These are phyloP conservation scores for Leccinum uliginosum DNA, from an alignment of 768 basidiomycete genomes.

Conservation along the genomic window DNA sequence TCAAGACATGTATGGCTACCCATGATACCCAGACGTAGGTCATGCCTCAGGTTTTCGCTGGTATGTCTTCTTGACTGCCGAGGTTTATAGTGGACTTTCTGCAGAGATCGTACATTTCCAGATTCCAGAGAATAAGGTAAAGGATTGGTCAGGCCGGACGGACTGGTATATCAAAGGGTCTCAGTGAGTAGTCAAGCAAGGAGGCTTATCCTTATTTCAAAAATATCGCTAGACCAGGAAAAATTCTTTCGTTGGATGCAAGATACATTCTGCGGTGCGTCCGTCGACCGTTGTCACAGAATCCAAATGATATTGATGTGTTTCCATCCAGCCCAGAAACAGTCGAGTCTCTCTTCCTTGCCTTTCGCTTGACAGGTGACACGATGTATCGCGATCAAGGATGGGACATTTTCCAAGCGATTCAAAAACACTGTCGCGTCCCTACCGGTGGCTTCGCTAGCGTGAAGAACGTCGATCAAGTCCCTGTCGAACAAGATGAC, in stretches of 20 bases:
- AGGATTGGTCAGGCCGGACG: constrained; percentile 32
- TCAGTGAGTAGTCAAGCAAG: constrained; percentile 35
- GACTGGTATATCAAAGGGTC: constrained; percentile 96
- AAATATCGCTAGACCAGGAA: constrained; percentile 19
- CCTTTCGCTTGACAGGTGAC: constrained; percentile 87
- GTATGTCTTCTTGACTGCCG: background rate
- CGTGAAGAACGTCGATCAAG: constrained; percentile 78
- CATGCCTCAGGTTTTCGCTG: background rate
- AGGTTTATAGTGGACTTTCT: constrained; percentile 60
- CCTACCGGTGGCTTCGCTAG: constrained; percentile 81
- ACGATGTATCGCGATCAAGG: constrained; percentile 74
- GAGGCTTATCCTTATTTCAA: constrained; percentile 1
- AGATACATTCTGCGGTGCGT: constrained; percentile 84
- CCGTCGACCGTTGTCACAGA: constrained; percentile 1
- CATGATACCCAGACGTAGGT: constrained; percentile 80
- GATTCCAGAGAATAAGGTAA: constrained; percentile 53
- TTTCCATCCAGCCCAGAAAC: constrained; percentile 74
- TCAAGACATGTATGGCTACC: constrained; percentile 85
- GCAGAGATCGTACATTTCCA: constrained; percentile 90
- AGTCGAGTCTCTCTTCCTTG: constrained; percentile 88
- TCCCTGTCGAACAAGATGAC: constrained; percentile 67
- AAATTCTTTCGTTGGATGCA: constrained; percentile 63
- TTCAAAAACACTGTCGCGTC: constrained; percentile 76
- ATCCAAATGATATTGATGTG: background rate
- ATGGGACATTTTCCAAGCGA: constrained; percentile 87